A percentile compares a stretch with the other conserved stretches of the same genome.
Evolutionary conservation across 306 rosid species (phyloP).

Genomic region (Fragaria nilgerrensis): DNA sequence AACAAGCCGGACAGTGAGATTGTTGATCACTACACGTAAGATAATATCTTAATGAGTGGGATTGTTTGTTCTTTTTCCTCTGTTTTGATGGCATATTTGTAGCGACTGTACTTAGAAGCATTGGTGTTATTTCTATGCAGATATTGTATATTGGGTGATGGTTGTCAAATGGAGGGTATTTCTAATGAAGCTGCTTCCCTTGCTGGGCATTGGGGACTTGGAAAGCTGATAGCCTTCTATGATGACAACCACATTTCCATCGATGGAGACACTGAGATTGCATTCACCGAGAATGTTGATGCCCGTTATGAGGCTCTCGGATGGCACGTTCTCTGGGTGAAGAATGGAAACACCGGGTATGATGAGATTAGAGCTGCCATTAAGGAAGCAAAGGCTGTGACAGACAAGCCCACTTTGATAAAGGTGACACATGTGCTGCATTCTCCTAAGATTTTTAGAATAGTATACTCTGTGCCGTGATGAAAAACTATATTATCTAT

Average conservation of each 20-base stretch:
- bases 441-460: neutral
- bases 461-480: neutral
- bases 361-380: slow-evolving; percentile 98
- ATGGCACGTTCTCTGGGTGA: slow-evolving; percentile 97
- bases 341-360: slow-evolving; percentile 92
- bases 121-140: slow-evolving; percentile 37
- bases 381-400: slow-evolving; percentile 88
- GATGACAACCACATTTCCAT: slow-evolving; percentile 99
- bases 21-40: slow-evolving; percentile 94
- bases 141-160: slow-evolving; percentile 82
- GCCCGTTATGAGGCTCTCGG: slow-evolving; percentile 94
- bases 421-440: slow-evolving; percentile 53
- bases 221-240: slow-evolving; percentile 89
- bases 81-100: neutral
- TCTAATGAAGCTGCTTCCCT: slow-evolving; percentile 88
- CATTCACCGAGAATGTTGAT: slow-evolving; percentile 87
- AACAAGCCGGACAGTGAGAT: slow-evolving; percentile 91
- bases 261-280: slow-evolving; percentile 92
- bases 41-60: slow-evolving; percentile 5
- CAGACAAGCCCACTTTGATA: slow-evolving; percentile 85
- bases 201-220: slow-evolving; percentile 99
- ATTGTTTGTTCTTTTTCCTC: neutral
- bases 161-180: slow-evolving; percentile 98
- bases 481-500: neutral
- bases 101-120: slow-evolving; percentile 7